Evolutionary conservation across 1,139 yeast genomes (phyloP), one percentile per base, ranked within the genome.

Genomic region (Nakaseomyces kungkrabaensis): DNA sequence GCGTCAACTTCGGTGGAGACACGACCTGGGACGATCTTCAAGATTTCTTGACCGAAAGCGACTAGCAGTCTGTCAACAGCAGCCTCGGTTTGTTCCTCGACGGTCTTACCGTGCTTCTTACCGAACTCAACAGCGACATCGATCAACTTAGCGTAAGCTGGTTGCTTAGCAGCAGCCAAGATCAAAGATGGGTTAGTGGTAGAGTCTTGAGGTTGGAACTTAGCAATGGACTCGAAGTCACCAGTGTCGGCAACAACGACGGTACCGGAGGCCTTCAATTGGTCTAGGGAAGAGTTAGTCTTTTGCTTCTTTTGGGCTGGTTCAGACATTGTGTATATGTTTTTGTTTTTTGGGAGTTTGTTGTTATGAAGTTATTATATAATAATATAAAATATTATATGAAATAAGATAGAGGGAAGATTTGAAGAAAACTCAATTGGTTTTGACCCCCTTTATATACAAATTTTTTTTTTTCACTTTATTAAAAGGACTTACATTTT

Each of bases 1-100:
- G 98, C 98, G 67, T 92, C 98, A 55, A 92, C 98, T 76, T 92
- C 99, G 58, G 98, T 94, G 53, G 97, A 89, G 56, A 92, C 99
- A 76, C 98, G 85, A 67, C 99, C 99, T 61, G 99, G 99, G 53
- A 92, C 97, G 69, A 92, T 89, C 68, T 81, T 78, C 69, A 92
- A 79, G 68, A 92, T 92, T 74, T 86, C 92, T 69, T 82, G 78
- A 74, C 98, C 98, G 70, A 94, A 94, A 73, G 90, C 97, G 59
- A 92, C 96, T 65, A 92, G 80, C 66, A 94, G 76, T 72, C 88
- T 78, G 75, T 92, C 98, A 61, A 92, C 81, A 49, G 98, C 97
- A 61, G 81, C 70, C 54, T 79, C 74, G 43, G 84, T 83, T 68
- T 81, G 76, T 66, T 79, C 82, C 51, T 83, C 84, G 58, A 76